A percentile compares a stretch with the other conserved stretches of the same genome.
phyloP scores from a whole-genome alignment of 1,284 basidiomycete genomes.

The Meripilus lineatus region DNA sequence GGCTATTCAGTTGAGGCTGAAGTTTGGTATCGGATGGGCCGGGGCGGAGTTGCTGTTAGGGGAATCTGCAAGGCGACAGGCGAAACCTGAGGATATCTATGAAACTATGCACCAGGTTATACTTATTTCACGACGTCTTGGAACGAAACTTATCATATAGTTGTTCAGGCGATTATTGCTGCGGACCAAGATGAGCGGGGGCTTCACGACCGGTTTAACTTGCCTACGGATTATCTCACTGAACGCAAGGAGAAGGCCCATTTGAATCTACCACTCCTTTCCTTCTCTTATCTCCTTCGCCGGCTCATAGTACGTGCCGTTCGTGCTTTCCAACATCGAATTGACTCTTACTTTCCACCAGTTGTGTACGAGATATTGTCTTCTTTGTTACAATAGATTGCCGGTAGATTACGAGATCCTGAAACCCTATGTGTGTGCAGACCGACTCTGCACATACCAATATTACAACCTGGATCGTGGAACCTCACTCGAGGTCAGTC shows the following conservation, averaged over 20 bases:
- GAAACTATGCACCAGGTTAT: conserved; percentile 27
- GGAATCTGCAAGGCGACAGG: conserved; percentile 44
- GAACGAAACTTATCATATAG: too few relatives aligned
- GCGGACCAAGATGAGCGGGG: too few relatives aligned
- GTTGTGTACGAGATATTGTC: conserved; percentile 58
- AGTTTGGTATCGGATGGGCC: conserved; percentile 55
- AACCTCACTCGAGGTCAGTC: conserved; percentile 54
- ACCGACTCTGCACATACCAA: conserved; percentile 56
- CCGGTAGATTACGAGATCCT: conserved; percentile 47
- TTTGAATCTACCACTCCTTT: conserved; percentile 51
- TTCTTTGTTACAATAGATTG: conserved; percentile 58
- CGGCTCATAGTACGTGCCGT: conserved; percentile 48
- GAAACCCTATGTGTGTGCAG: conserved; percentile 62
- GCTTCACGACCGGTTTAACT: conserved; percentile 37
- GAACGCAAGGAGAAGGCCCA: conserved; percentile 25
- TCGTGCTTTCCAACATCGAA: too few relatives aligned
- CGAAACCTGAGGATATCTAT: conserved; percentile 29
- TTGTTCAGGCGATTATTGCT: too few relatives aligned
- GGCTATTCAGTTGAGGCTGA: conserved; percentile 44
- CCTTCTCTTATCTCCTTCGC: conserved; percentile 57
- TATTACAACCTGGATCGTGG: conserved; percentile 59
- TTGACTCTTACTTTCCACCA: conserved; percentile 18
- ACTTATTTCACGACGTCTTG: too few relatives aligned
- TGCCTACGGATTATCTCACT: conserved; percentile 51
- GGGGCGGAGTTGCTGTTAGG: conserved; percentile 51